Evolutionary conservation across 805 yeast species (phyloP), one percentile per base, ranked within the genome.

Genomic region (Pichia scutulata): DNA sequence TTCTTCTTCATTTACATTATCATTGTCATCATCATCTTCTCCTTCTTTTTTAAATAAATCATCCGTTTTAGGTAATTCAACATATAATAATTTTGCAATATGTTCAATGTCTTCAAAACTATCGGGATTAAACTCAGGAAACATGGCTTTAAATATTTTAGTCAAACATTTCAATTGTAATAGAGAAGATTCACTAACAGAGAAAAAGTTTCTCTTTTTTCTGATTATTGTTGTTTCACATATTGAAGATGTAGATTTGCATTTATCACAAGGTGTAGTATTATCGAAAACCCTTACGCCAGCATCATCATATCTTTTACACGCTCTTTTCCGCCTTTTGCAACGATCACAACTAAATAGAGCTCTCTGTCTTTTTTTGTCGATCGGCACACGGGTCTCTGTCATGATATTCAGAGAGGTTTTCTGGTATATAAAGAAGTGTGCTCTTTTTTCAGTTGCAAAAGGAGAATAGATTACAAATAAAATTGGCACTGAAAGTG

Each of bases 341-440:
- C 74, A 70, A 16, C 70, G 57, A 51, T 70, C 73, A 51, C 74
- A 70, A 24, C 67, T 60, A 52, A 55, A 67, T 6, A 63, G 58
- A 0, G 72, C 71, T 43, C 72, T 22, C 21, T 49, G 43, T 9
- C 50, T 24, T 4, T 37, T 19, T 9, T 37, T 23, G 7, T 33
- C 19, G 5, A n/a, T 10, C 41, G n/a, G 10, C 13, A 21, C 18
- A 12, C n/a, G 30, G 8, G 7, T 28, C 12, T 22, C 13, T 14
- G 12, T 5, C n/a, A 21, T 24, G n/a, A 13, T 30, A 13, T 43
- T 22, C 37, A 8, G 37, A n/a, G 7, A 19, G 3, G 2, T 33
- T 16, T n/a, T 16, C 2, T 33, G 37, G 10, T n/a, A n/a, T n/a
- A 2, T 33, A n/a, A 7, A 30, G 4, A 14, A n/a, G 9, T 33